phyloP scores from a whole-genome alignment of 495 filamentous ascomycete species.

The Neurospora sp. region DNA sequence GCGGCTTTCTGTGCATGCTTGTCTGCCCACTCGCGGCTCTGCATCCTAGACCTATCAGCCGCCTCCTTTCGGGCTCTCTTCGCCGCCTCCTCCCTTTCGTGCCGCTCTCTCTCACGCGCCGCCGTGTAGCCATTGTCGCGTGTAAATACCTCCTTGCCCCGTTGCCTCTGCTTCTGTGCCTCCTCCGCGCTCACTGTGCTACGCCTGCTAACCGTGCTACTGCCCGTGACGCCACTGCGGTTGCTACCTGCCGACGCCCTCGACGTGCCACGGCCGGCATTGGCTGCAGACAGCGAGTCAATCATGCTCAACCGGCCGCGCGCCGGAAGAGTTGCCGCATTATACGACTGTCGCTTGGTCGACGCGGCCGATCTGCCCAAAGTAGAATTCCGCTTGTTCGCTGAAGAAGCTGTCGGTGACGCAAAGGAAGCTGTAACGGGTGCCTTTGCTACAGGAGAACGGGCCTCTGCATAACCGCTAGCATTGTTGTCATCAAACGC shows the following conservation, averaged over 20 bases:
- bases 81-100: conserved; percentile 47
- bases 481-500: conserved; percentile 8
- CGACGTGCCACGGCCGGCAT: conserved; percentile 3
- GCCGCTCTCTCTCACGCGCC: conserved; percentile 41
- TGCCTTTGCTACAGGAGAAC: neutral
- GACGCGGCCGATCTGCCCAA: neutral
- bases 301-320: neutral
- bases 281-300: conserved; percentile 8
- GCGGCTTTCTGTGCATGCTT: conserved; percentile 31
- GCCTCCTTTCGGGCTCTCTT: conserved; percentile 51
- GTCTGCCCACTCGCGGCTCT: conserved; percentile 62
- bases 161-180: conserved; percentile 37
- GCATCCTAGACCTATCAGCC: conserved; percentile 52
- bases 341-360: neutral
- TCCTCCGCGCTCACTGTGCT: conserved; percentile 37
- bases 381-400: neutral
- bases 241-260: conserved; percentile 17
- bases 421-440: conserved; percentile 1
- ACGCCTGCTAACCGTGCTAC: conserved; percentile 10
- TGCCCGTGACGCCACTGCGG: conserved; percentile 4
- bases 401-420: conserved; percentile 2
- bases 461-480: neutral
- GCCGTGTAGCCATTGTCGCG: conserved; percentile 41
- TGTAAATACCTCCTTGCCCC: conserved; percentile 53
- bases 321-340: neutral